Evolutionary conservation across 495 filamentous ascomycete genomes (phyloP).

Genomic region (Aspergillus sclerotioniger): DNA sequence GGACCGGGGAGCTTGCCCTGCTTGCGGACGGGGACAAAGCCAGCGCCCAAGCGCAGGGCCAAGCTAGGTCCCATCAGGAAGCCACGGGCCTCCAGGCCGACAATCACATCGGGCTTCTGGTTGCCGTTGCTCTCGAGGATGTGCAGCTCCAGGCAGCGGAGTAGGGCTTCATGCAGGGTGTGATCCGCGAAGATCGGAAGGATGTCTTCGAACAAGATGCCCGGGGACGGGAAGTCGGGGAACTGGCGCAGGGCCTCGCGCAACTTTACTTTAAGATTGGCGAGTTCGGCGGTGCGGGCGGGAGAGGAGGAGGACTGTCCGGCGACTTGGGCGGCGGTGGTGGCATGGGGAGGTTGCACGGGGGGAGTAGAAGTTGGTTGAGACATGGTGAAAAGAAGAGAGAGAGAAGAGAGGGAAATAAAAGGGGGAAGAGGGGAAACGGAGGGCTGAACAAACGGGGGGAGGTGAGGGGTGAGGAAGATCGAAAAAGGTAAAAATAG

Average conservation of each 20-base stretch:
- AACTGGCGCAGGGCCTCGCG: slow-evolving; percentile 65
- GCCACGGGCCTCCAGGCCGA: slow-evolving; percentile 90
- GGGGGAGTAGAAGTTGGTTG: slow-evolving; percentile 38
- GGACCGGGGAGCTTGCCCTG: slow-evolving; percentile 93
- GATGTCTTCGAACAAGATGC: slow-evolving; percentile 98
- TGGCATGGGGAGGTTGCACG: slow-evolving; percentile 38
- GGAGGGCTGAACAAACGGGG: slow-evolving; percentile 18
- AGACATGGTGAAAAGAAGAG: slow-evolving; percentile 54
- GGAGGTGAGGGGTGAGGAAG: slow-evolving; percentile 27
- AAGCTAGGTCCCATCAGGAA: slow-evolving; percentile 94
- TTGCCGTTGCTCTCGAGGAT: slow-evolving; percentile 52
- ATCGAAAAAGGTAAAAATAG: slow-evolving; percentile 31
- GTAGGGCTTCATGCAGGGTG: slow-evolving; percentile 68
- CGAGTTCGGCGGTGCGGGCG: slow-evolving; percentile 82
- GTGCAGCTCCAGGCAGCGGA: slow-evolving; percentile 86
- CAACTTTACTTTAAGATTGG: slow-evolving; percentile 85
- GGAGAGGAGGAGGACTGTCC: slow-evolving; percentile 51
- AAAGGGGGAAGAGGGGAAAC: slow-evolving; percentile 25
- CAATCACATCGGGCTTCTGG: slow-evolving; percentile 79
- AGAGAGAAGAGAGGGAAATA: slow-evolving; percentile 30
- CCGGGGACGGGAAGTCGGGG: slow-evolving; percentile 90
- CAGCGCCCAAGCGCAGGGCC: slow-evolving; percentile 79
- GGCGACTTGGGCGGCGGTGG: slow-evolving; percentile 47
- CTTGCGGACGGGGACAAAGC: slow-evolving; percentile 94
- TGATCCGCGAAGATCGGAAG: slow-evolving; percentile 89